Conservation (phyloP, 2,329 filamentous ascomycete species). For the Cladosporium velox region DNA sequence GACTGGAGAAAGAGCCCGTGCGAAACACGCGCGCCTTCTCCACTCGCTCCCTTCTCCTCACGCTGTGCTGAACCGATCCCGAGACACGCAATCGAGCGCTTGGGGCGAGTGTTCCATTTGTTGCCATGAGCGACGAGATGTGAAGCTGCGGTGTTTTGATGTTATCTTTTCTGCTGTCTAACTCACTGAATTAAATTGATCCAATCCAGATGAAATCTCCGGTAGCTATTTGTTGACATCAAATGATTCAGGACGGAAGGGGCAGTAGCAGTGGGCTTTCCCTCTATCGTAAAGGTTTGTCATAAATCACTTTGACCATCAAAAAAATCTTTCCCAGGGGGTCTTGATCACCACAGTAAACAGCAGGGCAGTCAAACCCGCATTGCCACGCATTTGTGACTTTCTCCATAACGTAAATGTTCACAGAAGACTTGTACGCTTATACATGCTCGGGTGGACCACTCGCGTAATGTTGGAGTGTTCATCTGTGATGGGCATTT, state of each 20-base stretch:
- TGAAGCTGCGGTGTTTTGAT: neutral
- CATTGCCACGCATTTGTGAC: neutral
- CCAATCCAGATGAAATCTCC: neutral
- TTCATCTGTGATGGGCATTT: neutral
- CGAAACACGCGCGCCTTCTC: constrained; percentile 4
- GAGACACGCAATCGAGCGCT: neutral
- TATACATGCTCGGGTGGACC: neutral
- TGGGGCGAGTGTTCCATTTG: neutral
- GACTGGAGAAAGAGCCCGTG: neutral
- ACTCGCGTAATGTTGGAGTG: neutral
- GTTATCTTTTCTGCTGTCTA: neutral
- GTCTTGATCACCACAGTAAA: neutral
- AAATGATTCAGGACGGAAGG: neutral
- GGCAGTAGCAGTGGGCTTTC: neutral
- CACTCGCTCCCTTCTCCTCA: neutral
- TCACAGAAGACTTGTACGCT: too few relatives aligned
- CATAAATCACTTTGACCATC: neutral
- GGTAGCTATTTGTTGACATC: neutral
- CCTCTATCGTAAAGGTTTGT: neutral
- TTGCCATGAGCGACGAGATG: neutral
- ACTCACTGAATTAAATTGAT: neutral
- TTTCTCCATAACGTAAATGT: neutral
- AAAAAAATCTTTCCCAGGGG: neutral
- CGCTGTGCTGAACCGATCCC: neutral
- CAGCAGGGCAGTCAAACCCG: neutral